Base-by-base conservation (phyloP, 2,329 filamentous ascomycete species). In the Cercospora zeae-maydis region DNA sequence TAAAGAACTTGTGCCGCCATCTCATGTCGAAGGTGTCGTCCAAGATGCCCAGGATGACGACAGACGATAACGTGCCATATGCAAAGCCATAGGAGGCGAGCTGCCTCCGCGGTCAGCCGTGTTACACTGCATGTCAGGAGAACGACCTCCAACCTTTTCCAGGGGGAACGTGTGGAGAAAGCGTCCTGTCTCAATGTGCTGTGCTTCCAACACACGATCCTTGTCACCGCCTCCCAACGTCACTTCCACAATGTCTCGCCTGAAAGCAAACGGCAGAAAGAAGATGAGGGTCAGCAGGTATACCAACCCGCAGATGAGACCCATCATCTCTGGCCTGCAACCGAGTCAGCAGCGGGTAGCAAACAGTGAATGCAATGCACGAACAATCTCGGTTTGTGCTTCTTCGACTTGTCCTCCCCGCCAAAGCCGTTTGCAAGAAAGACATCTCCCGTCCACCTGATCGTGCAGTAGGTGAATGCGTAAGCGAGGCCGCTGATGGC, bases 1-100 rank as follows among this genome's bases (percentile, higher is more conserved):
- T 97, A 81, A 97, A 90, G 79, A 97, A 92, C 81, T 99, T 99
- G 83, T 99, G 93, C 59, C 95, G 89, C 95, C 95, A 99, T 74
- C 95, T 87, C 73, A 99, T 96, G 77, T 99, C 95, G 78, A 99
- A 96, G 57, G 97, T 85, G 78, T 99, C 95, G 78, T 99, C 95
- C 68, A 92, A 91, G 64, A 99, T 88, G 59, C 95, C 95, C 34
- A 99, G 88, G 62, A 98, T 88, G 54, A 92, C 90, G 66, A 96
- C 92, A 51, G 88, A 90, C 78, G 97, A 92, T 37, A 99, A 86
- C 6, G 93, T 96, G 69, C 97, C 88, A 73, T 98, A 90, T 66
- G 93, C 95, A 30, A 95, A 96, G 49, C 97, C 86, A 77, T 96
- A 99, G 8, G 93, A 96, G 37, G 93, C 93, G 66, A 99, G 88